These are phyloP conservation scores for Dictyostelium intermedium DNA, from an alignment of 78 protist genomes.

Conservation along the genomic window DNA sequence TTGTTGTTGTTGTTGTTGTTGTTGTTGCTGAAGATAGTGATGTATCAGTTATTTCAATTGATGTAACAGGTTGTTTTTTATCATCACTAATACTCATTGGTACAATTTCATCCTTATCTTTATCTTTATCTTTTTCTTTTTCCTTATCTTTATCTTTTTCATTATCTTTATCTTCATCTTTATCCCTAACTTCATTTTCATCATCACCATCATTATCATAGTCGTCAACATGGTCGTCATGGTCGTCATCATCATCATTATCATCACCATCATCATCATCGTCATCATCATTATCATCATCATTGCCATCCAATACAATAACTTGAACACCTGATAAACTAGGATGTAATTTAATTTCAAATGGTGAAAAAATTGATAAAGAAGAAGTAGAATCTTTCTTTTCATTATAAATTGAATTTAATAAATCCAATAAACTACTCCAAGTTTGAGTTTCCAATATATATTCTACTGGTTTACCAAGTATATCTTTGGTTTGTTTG, in stretches of 20 bases:
- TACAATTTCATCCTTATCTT: not conserved
- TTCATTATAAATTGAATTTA: not conserved
- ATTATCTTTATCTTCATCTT: no score
- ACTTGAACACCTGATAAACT: not conserved
- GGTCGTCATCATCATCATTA: not conserved
- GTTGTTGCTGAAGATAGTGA: not conserved
- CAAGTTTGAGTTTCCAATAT: not conserved
- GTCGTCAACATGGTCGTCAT: no score
- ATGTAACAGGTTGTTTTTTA: not conserved
- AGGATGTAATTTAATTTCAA: slow-evolving; percentile 7
- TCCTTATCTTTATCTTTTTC: no score
- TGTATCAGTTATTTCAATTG: not conserved
- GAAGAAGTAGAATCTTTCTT: not conserved
- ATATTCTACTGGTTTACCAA: not conserved
- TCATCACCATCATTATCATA: no score
- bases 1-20: not conserved
- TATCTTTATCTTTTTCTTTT: no score
- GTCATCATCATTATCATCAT: not conserved
- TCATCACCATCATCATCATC: not conserved
- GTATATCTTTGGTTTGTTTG: not conserved
- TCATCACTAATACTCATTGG: not conserved
- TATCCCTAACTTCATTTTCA: no score
- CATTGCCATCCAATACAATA: not conserved
- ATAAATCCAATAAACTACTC: slow-evolving; percentile 3
- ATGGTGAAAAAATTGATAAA: slow-evolving; percentile 5